Conservation (phyloP, 306 rosid genomes). For the Purshia tridentata region DNA sequence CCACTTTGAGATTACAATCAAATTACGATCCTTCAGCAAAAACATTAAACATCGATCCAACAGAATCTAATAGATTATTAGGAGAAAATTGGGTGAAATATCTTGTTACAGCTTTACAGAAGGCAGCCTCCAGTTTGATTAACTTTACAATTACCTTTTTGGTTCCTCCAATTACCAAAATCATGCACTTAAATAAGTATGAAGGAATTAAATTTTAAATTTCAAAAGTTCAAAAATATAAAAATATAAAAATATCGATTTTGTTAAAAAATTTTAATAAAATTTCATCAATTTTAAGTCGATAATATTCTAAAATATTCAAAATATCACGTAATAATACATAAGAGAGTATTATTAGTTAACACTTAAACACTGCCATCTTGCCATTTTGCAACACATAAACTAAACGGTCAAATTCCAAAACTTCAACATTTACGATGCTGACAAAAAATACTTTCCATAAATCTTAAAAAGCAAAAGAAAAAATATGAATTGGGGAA, state of each 20-base stretch:
- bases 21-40: not conserved
- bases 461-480: conserved; percentile 16
- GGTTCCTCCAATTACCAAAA: not conserved
- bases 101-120: not conserved
- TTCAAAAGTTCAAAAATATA: too few relatives aligned
- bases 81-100: not conserved
- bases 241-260: too few relatives aligned
- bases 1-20: not conserved
- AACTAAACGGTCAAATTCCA: not conserved
- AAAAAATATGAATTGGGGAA: conserved; percentile 17
- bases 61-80: not conserved
- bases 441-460: conserved; percentile 30
- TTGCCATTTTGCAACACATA: not conserved
- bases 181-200: not conserved
- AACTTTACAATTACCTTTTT: not conserved
- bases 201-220: too few relatives aligned
- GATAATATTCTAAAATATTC: too few relatives aligned
- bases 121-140: not conserved
- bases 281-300: too few relatives aligned
- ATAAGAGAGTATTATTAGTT: not conserved
- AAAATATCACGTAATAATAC: too few relatives aligned
- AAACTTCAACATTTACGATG: conserved; percentile 9
- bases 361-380: not conserved
- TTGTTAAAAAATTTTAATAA: too few relatives aligned
- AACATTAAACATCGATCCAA: too few relatives aligned